Evolutionary conservation across 176 grass and related monocot genomes (phyloP), one percentile per base, ranked within the genome.

Genomic region (Juncus inflexus): DNA sequence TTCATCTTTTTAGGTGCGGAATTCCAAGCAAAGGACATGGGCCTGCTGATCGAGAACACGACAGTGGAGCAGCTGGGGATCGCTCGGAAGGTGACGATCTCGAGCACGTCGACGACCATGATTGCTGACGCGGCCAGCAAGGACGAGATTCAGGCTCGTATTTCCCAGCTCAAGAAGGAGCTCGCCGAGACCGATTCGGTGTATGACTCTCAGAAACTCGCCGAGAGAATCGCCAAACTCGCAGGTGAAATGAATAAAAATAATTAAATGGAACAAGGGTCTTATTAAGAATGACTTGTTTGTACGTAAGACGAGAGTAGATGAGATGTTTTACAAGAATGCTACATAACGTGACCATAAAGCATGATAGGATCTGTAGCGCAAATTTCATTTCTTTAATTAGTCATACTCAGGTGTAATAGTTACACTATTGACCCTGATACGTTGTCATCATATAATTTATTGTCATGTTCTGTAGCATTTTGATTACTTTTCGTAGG

Each of bases 181-280:
- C 87, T 95, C 65, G 72, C 80, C 52, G 83, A 95, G 56, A 95
- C 91, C 3, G 91, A 95, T 35, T 95, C 91, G 0, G 67, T 81
- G 1, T 90, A 95, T 10, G 91, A 95, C 42, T 82, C 91, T 8
- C 80, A 95, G 78, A 95, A 95, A 77, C 60, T 95, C 61, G 81
- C 87, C n/a, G 91, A 95, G 73, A 90, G 91, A 68, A 90, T 95
- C 15, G 91, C 91, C 67, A 90, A 95, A 60, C 84, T 90, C 13
- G 84, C 91, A 59, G 68, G 68, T 58, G 43, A 14, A 10, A 5
- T 28, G 19, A 28, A 28, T 28, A 28, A 28, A 28, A 28, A 28
- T 28, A 28, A 28, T 28, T 28, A 28, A 28, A 28, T 28, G 19
- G 19, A 28, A 28, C 19, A 28, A 28, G 19, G 19, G 19, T 28